Evolutionary conservation across 805 yeast genomes (phyloP), one percentile per base, ranked within the genome.

Genomic region (Myxozyma monticola): DNA sequence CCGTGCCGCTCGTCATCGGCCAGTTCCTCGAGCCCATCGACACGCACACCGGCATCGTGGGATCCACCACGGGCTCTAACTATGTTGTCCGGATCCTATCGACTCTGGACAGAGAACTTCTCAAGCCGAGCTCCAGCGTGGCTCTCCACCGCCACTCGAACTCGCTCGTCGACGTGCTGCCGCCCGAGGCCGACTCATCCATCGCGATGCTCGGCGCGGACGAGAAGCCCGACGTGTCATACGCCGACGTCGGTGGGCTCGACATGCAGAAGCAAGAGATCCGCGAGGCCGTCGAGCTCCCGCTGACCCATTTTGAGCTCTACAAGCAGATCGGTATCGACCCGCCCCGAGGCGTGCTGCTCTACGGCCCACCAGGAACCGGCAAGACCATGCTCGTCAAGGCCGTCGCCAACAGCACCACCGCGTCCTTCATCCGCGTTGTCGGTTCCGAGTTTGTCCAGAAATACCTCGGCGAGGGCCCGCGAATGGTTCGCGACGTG

Each of bases 361-460:
- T 93, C 54, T 93, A 93, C 71, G 99, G 99, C n/a, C 98, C 99
- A 9, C 99, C 99, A 41, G 99, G 99, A 68, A 93, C 99, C 1
- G 99, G 99, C 64, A 93, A 93, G 70, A 93, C 99, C 20, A 90
- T 93, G 98, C 78, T 93, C 67, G 99, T 93, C 42, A 93, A 93
- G 71, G 99, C 99, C 0, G 99, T 93, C 40, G 99, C 99, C 10
- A 91, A 93, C 71, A 83, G 91, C 49, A 85, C 98, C 2, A 87
- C 96, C 0, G 99, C 99, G 1, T 78, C 96, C 4, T 93, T 93
- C 64, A 93, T 93, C 61, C 86, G 98, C 68, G 96, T 93, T 26
- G 93, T 88, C 62, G 99, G 99, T 56, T 91, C 98, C 1, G 99
- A 93, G 69, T 93, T 93, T 65, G 99, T 93, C 48, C 99, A 93